A percentile compares a stretch with the other conserved stretches of the same genome.
phyloP scores from a whole-genome alignment of 2,329 filamentous ascomycete genomes.

The Fusarium clavum region DNA sequence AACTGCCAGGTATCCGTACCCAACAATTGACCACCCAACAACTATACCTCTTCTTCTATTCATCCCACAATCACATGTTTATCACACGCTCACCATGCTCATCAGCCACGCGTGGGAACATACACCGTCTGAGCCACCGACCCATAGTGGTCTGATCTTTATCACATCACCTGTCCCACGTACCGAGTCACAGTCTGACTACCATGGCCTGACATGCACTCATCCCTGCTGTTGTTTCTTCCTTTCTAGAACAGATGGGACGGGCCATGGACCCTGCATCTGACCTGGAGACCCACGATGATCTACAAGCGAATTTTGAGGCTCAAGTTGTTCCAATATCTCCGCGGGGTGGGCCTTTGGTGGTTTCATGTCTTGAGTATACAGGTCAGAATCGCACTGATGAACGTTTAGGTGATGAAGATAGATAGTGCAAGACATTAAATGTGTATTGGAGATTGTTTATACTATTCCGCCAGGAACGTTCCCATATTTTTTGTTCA shows the following conservation, averaged over 20 bases:
- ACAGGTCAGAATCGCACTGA: neutral
- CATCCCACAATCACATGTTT: slow-evolving; percentile 24
- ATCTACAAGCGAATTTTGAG: slow-evolving; percentile 12
- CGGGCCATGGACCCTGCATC: slow-evolving; percentile 24
- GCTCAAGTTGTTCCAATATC: neutral
- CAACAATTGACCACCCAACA: neutral
- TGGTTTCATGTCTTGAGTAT: neutral
- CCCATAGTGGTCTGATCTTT: slow-evolving; percentile 43
- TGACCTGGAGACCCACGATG: slow-evolving; percentile 18
- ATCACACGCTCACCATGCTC: neutral
- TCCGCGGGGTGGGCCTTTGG: neutral
- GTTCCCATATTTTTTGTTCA: slow-evolving; percentile 33
- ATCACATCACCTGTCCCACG: slow-evolving; percentile 33
- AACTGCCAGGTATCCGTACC: neutral
- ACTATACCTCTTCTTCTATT: neutral
- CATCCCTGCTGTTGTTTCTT: neutral
- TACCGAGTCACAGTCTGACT: slow-evolving; percentile 10
- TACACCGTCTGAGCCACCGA: slow-evolving; percentile 37
- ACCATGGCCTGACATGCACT: slow-evolving; percentile 23
- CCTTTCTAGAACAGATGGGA: slow-evolving; percentile 20
- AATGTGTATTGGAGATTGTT: slow-evolving; percentile 44
- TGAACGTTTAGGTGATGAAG: neutral
- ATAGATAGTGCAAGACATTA: slow-evolving; percentile 29
- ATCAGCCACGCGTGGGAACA: slow-evolving; percentile 33
- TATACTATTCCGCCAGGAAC: slow-evolving; percentile 35